Base-by-base conservation (phyloP, 441 rosid species). In the Euphorbia schlechtendalii region DNA sequence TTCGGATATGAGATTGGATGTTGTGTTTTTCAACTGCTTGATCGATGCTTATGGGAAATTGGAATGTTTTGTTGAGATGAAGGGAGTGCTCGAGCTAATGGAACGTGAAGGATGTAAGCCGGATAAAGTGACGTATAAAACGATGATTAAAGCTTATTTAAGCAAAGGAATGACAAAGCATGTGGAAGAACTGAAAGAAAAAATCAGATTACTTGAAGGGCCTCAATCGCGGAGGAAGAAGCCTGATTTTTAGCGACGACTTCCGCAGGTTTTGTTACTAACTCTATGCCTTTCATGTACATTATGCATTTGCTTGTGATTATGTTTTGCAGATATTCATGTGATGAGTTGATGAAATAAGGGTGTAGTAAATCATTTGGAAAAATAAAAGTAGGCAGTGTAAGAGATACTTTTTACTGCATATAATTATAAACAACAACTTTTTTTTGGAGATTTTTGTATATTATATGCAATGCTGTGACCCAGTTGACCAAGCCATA, bases 11-110 rank as follows among this genome's bases (percentile, higher is more conserved):
- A 82, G 69, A 58, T 65, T 92, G 65, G 98, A 92, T 70, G 78
- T 75, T 1, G 92, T 83, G 69, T 92, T 92, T 72, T 87, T 89
- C 70, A 92, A 92, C 71, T 92, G 96, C 63, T 72, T 92, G 77
- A 85, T 87, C 17, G 96, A 89, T 76, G 93, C 92, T 8, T 89
- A 86, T 57, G 98, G 96, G 63, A 92, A 82, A 73, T 64, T 87
- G 92, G 89, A 76, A 13, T 73, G 82, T 78, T 86, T 92, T 69
- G 89, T 74, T 14, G 96, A 92, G 81, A 92, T 92, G 96, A 87
- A 87, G 66, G 92, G 81, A 28, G 98, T 85, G 70, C 86, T 89
- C 22, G 83, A 76, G 73, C 63, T 82, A 70, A 92, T 92, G 94
- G 82, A 84, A 78, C 75, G 73, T 62, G 85, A 79, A 74, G 88